A percentile compares a stretch with the other conserved stretches of the same genome.
phyloP scores from a whole-genome alignment of 441 rosid genomes.

The Biscutella laevigata region DNA sequence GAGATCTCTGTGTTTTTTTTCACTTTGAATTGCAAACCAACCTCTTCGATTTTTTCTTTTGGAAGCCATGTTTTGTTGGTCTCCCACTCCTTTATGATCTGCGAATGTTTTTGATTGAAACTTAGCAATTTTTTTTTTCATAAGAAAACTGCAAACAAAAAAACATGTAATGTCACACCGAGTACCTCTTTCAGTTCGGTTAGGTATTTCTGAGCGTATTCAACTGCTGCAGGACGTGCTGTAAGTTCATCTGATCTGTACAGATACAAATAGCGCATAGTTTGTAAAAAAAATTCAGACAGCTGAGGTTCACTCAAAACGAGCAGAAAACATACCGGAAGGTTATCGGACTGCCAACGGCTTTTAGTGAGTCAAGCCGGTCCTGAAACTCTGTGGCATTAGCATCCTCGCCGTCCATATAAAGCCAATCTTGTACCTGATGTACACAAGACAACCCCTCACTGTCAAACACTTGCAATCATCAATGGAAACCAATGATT shows the following conservation, averaged over 20 bases:
- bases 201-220: conserved; percentile 53
- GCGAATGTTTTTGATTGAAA: conserved; percentile 28
- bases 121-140: neutral
- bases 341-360: conserved; percentile 69
- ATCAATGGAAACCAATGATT: neutral
- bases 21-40: conserved; percentile 17
- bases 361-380: conserved; percentile 58
- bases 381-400: conserved; percentile 64
- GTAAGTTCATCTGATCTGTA: conserved; percentile 68
- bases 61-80: conserved; percentile 85
- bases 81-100: conserved; percentile 71
- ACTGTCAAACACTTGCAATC: neutral
- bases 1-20: neutral
- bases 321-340: conserved; percentile 45
- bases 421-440: conserved; percentile 97
- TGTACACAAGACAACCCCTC: conserved; percentile 9
- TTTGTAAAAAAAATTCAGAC: neutral
- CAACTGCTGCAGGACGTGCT: conserved; percentile 65
- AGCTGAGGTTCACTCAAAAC: neutral
- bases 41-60: conserved; percentile 68
- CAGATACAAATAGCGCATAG: conserved; percentile 5
- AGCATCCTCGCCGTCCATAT: conserved; percentile 94
- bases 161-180: neutral
- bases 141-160: conserved; percentile 8
- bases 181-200: conserved; percentile 63